Percentiles rank a stretch among this genome's conserved stretches.
phyloP scores from a whole-genome alignment of 148 eudicot genomes.

The Euryodendron excelsum region DNA sequence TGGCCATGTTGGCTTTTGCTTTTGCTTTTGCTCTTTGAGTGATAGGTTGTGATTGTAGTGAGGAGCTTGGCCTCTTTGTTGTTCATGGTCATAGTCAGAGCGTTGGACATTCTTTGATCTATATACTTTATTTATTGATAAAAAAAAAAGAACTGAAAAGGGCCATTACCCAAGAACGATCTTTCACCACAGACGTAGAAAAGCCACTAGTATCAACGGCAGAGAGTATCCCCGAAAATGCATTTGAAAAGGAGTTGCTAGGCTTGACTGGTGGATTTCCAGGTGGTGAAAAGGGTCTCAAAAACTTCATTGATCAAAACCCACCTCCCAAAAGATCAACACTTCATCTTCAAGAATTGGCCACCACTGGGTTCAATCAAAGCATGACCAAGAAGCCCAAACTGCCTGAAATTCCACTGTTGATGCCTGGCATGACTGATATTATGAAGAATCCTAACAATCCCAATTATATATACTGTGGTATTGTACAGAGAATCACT shows the following conservation, averaged over 20 bases:
- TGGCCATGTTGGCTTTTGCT: too few relatives aligned
- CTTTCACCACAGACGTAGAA: conserved; percentile 14
- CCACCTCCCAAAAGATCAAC: too few relatives aligned
- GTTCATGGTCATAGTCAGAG: too few relatives aligned
- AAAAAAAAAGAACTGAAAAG: conserved; percentile 68
- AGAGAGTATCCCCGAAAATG: conserved; percentile 38
- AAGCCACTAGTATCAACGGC: conserved; percentile 18
- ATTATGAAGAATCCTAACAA: conserved; percentile 68
- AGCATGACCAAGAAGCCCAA: conserved; percentile 47
- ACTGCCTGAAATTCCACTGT: conserved; percentile 65
- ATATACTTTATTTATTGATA: too few relatives aligned
- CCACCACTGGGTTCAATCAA: conserved; percentile 32
- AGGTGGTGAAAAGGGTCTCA: conserved; percentile 84
- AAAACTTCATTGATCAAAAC: conserved; percentile 63
- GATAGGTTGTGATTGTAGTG: too few relatives aligned
- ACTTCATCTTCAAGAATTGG: too few relatives aligned
- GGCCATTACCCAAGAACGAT: conserved; percentile 20
- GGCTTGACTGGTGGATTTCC: conserved; percentile 92
- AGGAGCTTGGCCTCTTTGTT: too few relatives aligned
- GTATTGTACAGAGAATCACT: conserved; percentile 87
- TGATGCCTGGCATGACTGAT: conserved; percentile 87
- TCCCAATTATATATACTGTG: conserved; percentile 77
- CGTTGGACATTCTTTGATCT: too few relatives aligned
- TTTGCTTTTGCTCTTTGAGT: too few relatives aligned
- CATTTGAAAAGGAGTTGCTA: conserved; percentile 68